Evolutionary conservation across 78 protist genomes (phyloP).

Genomic region (Emiliania huxleyi): DNA sequence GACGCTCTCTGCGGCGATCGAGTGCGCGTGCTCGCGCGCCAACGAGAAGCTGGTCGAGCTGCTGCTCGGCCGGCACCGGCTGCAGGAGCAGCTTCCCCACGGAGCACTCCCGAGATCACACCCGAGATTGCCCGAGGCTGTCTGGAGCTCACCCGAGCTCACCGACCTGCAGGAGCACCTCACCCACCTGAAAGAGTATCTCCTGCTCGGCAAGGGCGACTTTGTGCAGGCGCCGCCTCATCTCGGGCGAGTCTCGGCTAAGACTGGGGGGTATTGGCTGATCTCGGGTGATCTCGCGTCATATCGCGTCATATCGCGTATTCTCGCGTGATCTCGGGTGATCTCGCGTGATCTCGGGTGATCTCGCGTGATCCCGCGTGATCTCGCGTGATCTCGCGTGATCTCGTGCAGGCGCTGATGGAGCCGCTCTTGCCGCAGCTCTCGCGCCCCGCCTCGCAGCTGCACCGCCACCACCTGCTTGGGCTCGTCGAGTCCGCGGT

Average conservation of each 20-base stretch:
- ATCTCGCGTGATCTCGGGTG: too few relatives aligned
- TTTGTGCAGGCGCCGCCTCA: too few relatives aligned
- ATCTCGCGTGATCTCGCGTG: too few relatives aligned
- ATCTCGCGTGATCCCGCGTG: too few relatives aligned
- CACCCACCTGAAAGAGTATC: conserved; percentile 56
- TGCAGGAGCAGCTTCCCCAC: too few relatives aligned
- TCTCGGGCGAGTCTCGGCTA: too few relatives aligned
- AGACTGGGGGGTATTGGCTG: too few relatives aligned
- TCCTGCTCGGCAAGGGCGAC: conserved; percentile 83
- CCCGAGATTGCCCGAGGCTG: too few relatives aligned
- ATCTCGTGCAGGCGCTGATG: conserved; percentile 69
- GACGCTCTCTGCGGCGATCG: background rate
- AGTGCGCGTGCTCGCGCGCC: background rate
- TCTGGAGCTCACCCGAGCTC: background rate
- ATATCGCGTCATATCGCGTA: too few relatives aligned
- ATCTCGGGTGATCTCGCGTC: too few relatives aligned
- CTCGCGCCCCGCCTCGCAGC: conserved; percentile 34
- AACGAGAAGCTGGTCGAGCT: background rate
- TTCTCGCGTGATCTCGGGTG: too few relatives aligned
- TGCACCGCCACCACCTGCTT: conserved; percentile 37
- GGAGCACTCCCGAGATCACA: too few relatives aligned
- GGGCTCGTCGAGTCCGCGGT: conserved; percentile 59
- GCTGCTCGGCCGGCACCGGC: conserved; percentile 30
- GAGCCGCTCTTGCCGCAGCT: conserved; percentile 60
- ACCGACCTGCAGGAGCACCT: conserved; percentile 28